These are phyloP conservation scores for Flaveria ramosissima DNA, from an alignment of 129 eudicot genomes.

Conservation along the genomic window DNA sequence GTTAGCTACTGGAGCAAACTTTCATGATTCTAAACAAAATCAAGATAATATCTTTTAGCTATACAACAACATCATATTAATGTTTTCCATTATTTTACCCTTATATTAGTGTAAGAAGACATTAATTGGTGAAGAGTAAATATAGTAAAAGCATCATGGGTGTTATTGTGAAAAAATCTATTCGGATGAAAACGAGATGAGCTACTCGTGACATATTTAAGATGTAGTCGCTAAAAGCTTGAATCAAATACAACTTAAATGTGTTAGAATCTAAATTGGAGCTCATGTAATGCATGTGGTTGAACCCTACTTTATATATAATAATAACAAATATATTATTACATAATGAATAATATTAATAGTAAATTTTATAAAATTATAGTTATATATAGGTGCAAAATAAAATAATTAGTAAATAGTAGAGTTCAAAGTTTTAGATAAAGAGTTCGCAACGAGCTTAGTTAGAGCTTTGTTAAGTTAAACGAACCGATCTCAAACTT, in stretches of 20 bases:
- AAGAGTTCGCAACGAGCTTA: too few relatives aligned
- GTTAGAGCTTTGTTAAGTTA: too few relatives aligned
- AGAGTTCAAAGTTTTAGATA: not conserved
- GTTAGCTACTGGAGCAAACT: not conserved
- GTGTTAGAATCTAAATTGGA: not conserved
- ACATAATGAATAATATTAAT: not conserved
- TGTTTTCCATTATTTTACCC: not conserved
- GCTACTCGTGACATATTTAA: not conserved
- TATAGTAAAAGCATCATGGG: not conserved
- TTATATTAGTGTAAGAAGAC: not conserved
- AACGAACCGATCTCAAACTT: not conserved
- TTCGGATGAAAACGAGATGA: too few relatives aligned
- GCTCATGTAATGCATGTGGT: not conserved
- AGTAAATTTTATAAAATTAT: not conserved
- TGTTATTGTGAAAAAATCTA: not conserved
- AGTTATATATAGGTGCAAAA: too few relatives aligned
- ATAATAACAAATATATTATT: not conserved
- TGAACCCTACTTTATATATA: too few relatives aligned
- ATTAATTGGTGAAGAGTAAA: not conserved
- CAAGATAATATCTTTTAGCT: too few relatives aligned
- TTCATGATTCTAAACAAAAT: not conserved
- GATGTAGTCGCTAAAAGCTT: not conserved
- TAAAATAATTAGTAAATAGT: not conserved
- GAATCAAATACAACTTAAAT: not conserved
- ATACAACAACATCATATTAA: not conserved